Evolutionary conservation across 1,139 yeast genomes (phyloP), one percentile per base, ranked within the genome.

Genomic region (Kodamaea anthophila): DNA sequence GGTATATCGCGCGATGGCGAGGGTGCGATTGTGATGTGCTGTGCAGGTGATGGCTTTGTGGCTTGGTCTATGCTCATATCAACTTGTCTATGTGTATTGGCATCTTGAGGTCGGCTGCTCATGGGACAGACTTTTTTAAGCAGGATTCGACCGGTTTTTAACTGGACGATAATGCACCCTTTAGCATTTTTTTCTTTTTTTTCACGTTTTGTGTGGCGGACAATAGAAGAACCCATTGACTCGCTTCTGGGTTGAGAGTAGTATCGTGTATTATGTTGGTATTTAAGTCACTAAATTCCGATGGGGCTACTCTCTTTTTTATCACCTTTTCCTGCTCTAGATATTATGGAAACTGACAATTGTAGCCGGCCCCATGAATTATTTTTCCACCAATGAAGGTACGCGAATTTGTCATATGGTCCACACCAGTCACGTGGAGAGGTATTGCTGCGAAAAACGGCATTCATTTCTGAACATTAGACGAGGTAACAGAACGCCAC

Each of bases 41-140:
- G n/a, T n/a, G n/a, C n/a, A n/a, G n/a, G n/a, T n/a, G n/a, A n/a
- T n/a, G n/a, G n/a, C n/a, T n/a, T n/a, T n/a, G n/a, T n/a, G n/a
- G n/a, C n/a, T n/a, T n/a, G n/a, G n/a, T n/a, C n/a, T 19, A 19
- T 19, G 12, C 21, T 12, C 21, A 19, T 5, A 19, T 19, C 21
- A n/a, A n/a, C n/a, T n/a, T n/a, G n/a, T n/a, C n/a, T n/a, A n/a
- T 23, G 11, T 13, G 25, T 9, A 7, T 13, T 9, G 18, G 25
- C 25, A 23, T 18, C 27, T 9, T 24, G 9, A 5, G 27, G 21
- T 14, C 25, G 25, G 18, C 18, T 23, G 9, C 9, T 14, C 25
- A 23, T 23, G 10, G 18, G 10, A 23, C 25, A 10, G 21, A 5
- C 10, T 19, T 19, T 19, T 19, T 5, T n/a, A 5, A 7, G 5